Conservation (phyloP, 1,284 basidiomycete genomes). For the Puccinia hordei region DNA sequence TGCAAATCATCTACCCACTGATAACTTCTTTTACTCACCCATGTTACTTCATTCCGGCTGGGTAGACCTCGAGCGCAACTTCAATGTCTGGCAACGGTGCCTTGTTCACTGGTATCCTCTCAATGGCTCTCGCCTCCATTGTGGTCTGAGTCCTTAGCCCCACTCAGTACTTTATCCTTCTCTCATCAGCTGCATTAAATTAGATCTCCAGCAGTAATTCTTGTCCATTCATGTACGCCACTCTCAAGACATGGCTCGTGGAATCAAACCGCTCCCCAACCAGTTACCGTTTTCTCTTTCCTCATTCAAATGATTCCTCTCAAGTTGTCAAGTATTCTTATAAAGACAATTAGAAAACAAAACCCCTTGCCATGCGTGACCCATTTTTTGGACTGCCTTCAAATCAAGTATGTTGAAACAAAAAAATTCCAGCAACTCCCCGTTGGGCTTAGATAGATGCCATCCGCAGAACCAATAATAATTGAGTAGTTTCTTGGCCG, state of each 20-base stretch:
- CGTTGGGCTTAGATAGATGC: too few species aligned
- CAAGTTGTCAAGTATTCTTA: conserved; percentile 2
- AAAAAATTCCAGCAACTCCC: too few species aligned
- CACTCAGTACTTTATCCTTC: neutral
- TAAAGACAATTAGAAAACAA: conserved; percentile 9
- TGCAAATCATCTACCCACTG: neutral
- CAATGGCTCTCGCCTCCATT: neutral
- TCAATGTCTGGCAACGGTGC: neutral
- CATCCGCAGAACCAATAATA: too few species aligned
- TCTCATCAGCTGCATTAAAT: neutral
- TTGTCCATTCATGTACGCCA: neutral
- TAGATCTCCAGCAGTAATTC: neutral
- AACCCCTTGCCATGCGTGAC: neutral
- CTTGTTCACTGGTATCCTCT: conserved; percentile 9
- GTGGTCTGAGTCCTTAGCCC: neutral
- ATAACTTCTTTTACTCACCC: neutral
- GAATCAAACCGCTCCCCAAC: neutral
- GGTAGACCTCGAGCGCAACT: conserved; percentile 10
- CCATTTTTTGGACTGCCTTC: too few species aligned
- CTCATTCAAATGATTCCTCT: neutral
- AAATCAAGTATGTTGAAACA: too few species aligned
- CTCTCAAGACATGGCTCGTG: neutral
- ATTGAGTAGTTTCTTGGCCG: too few species aligned
- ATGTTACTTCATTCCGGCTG: neutral
- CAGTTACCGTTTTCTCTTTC: neutral